Percentiles rank a stretch among this genome's conserved stretches.
These are phyloP conservation scores for Rosa hybrid DNA, from an alignment of 331 rosid species.

Conservation along the genomic window DNA sequence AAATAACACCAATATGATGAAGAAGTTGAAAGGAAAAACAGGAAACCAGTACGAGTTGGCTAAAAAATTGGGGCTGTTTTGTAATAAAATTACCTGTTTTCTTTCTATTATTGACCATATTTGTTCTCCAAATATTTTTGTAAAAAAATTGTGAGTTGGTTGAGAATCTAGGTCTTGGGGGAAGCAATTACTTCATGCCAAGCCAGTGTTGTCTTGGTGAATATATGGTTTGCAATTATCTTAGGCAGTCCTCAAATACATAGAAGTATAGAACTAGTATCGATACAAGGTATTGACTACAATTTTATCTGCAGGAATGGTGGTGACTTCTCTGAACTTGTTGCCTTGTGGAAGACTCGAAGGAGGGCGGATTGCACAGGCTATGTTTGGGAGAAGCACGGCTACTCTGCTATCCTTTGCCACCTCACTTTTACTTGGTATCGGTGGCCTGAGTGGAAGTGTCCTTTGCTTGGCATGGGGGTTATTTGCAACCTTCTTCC, in stretches of 20 bases:
- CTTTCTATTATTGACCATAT: not conserved
- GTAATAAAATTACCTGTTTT: not conserved
- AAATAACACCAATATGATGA: not conserved
- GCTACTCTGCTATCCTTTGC: slow-evolving; percentile 70
- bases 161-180: not conserved
- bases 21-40: not conserved
- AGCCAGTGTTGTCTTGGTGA: not conserved
- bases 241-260: not conserved
- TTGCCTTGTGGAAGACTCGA: slow-evolving; percentile 88
- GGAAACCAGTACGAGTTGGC: not conserved
- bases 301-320: slow-evolving; percentile 65
- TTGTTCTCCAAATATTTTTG: not conserved
- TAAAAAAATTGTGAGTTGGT: not conserved
- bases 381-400: slow-evolving; percentile 82
- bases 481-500: slow-evolving; percentile 81
- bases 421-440: slow-evolving; percentile 73
- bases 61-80: not conserved
- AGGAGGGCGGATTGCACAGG: slow-evolving; percentile 95
- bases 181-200: not conserved
- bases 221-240: not conserved
- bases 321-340: slow-evolving; percentile 89
- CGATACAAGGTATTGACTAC: not conserved
- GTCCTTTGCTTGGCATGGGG: slow-evolving; percentile 97
- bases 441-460: slow-evolving; percentile 91
- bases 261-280: not conserved